Evolutionary conservation across 2,329 filamentous ascomycete species (phyloP), one percentile per base, ranked within the genome.

Genomic region (Didymella segeticola): DNA sequence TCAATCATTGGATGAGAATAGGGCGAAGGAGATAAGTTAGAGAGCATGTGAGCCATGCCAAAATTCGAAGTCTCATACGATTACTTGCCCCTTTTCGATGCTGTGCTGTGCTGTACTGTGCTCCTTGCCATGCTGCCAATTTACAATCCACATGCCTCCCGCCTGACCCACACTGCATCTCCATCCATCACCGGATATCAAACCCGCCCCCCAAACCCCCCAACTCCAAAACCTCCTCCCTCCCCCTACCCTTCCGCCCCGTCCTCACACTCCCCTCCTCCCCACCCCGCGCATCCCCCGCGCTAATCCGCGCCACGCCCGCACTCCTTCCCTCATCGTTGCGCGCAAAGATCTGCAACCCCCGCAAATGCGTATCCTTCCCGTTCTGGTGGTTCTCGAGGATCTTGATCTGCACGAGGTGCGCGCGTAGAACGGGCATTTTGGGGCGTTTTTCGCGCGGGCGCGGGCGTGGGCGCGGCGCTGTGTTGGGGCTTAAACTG

Each of bases 361-460:
- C 93, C 14, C 95, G 84, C 20, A 99, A 83, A 79, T 99, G 95
- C n/a, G 95, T 99, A 73, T 99, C 95, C 74, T 99, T 99, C 60
- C 95, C 95, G 73, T 99, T 99, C 77, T 99, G 95, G 74, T 99
- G 95, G 70, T 99, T 99, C 78, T 98, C 95, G 45, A 93, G 84
- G 42, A 99, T 88, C 62, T 90, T 87, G 68, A 98, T 87, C 74
- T 98, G 93, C 23, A 99, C 82, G 25, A 98, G 86, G 78, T 93
- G 96, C 14, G 90, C 92, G 56, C 93, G 86, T 15, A 98, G 83
- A 1, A 93, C 89, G 65, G 79, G 79, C 87, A 89, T 33, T 83
- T 89, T 67, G 86, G 86, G 41, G 80, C 81, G 39, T 80, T n/a
- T 83, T 38, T 81, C n/a, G 83, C 10, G 46, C 31, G 0, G 27